A percentile compares a stretch with the other conserved stretches of the same genome.
These are phyloP conservation scores for Urtica urens DNA, from an alignment of 306 rosid genomes.

Conservation along the genomic window DNA sequence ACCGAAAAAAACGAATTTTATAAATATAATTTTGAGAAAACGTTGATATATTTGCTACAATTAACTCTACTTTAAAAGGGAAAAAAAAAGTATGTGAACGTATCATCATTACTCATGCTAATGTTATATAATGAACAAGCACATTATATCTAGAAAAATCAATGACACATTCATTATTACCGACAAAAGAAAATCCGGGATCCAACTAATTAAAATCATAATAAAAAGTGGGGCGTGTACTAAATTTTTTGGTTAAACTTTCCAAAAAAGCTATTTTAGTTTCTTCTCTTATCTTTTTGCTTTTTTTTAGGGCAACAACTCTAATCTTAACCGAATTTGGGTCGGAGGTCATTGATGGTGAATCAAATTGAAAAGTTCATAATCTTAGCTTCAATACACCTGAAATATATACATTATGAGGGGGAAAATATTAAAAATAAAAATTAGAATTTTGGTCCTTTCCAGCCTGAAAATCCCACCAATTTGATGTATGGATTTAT, in stretches of 20 bases:
- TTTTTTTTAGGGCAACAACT: not conserved
- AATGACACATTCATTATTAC: too few relatives aligned
- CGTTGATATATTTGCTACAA: too few relatives aligned
- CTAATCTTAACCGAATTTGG: not conserved
- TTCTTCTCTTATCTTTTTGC: too few relatives aligned
- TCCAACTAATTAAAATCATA: not conserved
- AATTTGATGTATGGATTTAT: conserved; percentile 31
- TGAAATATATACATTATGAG: not conserved
- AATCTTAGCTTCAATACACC: not conserved
- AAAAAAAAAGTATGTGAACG: too few relatives aligned
- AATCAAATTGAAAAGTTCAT: conserved; percentile 15
- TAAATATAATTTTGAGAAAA: too few relatives aligned
- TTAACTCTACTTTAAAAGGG: too few relatives aligned
- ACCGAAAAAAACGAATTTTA: too few relatives aligned
- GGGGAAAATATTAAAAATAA: not conserved
- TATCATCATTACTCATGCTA: too few relatives aligned
- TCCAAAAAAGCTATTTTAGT: conserved; percentile 2
- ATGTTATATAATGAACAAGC: too few relatives aligned
- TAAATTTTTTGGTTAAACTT: not conserved
- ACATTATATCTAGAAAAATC: too few relatives aligned
- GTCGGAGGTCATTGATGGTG: not conserved
- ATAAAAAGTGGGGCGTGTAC: not conserved
- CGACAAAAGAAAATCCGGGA: not conserved
- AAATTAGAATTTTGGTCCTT: conserved; percentile 16
- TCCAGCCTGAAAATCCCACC: conserved; percentile 22